phyloP scores from a whole-genome alignment of 352 stramenopile species.

The Phytophthora niederhauseri region DNA sequence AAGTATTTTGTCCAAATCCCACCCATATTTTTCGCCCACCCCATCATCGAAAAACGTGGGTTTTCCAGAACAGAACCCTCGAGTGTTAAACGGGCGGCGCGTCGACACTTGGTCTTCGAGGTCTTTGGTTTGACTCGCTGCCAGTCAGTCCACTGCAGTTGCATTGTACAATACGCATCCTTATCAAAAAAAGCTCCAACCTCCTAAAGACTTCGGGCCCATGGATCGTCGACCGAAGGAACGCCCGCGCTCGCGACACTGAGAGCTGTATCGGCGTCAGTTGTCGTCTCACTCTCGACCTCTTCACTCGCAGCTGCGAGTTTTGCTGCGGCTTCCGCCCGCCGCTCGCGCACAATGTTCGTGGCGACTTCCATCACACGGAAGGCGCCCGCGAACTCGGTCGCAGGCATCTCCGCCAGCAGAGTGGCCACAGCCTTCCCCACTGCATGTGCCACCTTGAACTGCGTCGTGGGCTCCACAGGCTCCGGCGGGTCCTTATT shows the following conservation, averaged over 20 bases:
- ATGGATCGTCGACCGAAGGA: constrained; percentile 11
- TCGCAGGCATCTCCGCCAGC: constrained; percentile 28
- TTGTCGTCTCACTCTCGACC: constrained; percentile 9
- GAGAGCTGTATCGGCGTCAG: neutral
- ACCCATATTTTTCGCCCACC: too few relatives aligned
- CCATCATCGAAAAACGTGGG: too few relatives aligned
- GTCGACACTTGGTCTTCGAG: too few relatives aligned
- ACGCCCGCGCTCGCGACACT: neutral
- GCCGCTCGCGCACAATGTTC: constrained; percentile 29
- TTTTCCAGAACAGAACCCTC: too few relatives aligned
- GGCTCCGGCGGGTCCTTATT: neutral
- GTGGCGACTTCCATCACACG: constrained; percentile 40
- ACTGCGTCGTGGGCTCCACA: constrained; percentile 36
- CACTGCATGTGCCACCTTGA: constrained; percentile 32
- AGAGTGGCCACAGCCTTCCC: constrained; percentile 32
- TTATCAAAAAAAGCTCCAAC: neutral
- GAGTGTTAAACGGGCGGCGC: too few relatives aligned
- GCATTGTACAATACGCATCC: neutral
- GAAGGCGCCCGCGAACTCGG: constrained; percentile 33
- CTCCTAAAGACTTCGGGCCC: constrained; percentile 3
- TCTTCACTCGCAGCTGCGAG: constrained; percentile 4
- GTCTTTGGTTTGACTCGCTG: too few relatives aligned
- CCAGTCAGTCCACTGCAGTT: too few relatives aligned
- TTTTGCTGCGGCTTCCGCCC: constrained; percentile 12
- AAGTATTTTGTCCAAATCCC: too few relatives aligned